Percentiles rank a stretch among this genome's conserved stretches.
These are phyloP conservation scores for Colletotrichum sp. DNA, from an alignment of 2,329 filamentous ascomycete genomes.

Conservation along the genomic window DNA sequence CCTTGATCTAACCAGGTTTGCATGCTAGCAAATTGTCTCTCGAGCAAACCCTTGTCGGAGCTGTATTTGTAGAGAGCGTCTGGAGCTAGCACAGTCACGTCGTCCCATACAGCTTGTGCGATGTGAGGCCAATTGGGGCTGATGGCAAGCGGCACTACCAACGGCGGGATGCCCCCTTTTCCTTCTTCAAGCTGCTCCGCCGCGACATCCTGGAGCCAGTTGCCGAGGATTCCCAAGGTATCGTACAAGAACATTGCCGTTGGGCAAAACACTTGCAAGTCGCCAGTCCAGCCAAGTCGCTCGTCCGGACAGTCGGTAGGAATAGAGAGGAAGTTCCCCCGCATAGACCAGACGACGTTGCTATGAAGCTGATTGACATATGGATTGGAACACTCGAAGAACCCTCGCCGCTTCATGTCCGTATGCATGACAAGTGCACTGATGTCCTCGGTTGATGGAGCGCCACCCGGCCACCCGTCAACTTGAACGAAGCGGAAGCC, in stretches of 20 bases:
- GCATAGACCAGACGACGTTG: slow-evolving; percentile 17
- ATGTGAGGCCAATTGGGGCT: slow-evolving; percentile 18
- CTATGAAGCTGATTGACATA: slow-evolving; percentile 6
- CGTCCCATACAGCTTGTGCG: slow-evolving; percentile 15
- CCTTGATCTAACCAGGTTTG: slow-evolving; percentile 9
- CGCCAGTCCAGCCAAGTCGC: slow-evolving; percentile 13
- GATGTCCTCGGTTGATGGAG: background rate
- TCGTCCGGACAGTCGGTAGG: slow-evolving; percentile 16
- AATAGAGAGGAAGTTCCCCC: slow-evolving; percentile 12
- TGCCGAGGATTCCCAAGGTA: slow-evolving; percentile 5
- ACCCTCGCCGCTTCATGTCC: slow-evolving; percentile 9
- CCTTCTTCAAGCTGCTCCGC: slow-evolving; percentile 25
- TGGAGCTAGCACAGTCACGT: slow-evolving; percentile 5
- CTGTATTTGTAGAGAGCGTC: slow-evolving; percentile 5
- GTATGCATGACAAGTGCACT: slow-evolving; percentile 6
- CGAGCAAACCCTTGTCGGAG: background rate
- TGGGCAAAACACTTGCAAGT: slow-evolving; percentile 9
- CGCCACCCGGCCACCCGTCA: slow-evolving; percentile 1
- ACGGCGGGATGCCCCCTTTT: slow-evolving; percentile 34
- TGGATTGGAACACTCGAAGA: slow-evolving; percentile 13
- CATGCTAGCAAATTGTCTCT: slow-evolving; percentile 10
- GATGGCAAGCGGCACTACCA: slow-evolving; percentile 32
- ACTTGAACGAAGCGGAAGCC: slow-evolving; percentile 12
- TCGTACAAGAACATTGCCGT: slow-evolving; percentile 13
- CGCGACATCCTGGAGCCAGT: slow-evolving; percentile 12